Conservation (phyloP, 768 basidiomycete genomes). For the Serendipita vermifera region DNA sequence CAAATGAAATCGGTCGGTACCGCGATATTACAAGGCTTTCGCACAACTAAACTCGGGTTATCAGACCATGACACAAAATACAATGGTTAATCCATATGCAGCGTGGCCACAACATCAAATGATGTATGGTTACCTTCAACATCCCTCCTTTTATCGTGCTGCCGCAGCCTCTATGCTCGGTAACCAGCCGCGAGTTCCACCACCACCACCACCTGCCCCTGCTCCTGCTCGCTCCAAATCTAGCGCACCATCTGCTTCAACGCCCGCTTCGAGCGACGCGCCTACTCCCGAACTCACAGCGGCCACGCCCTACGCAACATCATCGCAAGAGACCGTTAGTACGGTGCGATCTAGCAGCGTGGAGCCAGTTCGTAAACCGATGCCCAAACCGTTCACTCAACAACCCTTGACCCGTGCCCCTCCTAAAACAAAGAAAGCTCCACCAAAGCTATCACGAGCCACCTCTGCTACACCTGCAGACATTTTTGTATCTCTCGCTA, state of each 20-base stretch:
- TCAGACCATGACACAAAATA: neutral
- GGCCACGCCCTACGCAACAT: neutral
- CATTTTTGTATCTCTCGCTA: neutral
- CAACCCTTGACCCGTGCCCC: too few relatives aligned
- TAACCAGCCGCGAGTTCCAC: neutral
- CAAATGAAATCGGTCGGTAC: constrained; percentile 2
- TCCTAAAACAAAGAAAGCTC: too few relatives aligned
- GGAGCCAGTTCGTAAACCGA: neutral
- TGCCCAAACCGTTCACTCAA: too few relatives aligned
- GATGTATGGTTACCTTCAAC: neutral
- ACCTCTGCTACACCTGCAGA: too few relatives aligned
- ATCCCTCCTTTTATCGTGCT: neutral
- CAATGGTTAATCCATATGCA: neutral
- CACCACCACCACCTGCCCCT: neutral
- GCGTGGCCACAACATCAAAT: neutral
- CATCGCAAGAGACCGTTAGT: too few relatives aligned
- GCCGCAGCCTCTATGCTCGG: neutral
- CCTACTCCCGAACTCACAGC: neutral
- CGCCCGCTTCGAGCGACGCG: neutral
- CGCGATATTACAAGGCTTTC: neutral
- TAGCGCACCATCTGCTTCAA: neutral
- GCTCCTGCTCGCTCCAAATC: neutral
- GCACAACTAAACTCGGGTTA: neutral
- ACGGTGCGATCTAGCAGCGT: neutral
- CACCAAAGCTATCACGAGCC: too few relatives aligned